Base-by-base conservation (phyloP, 345 rosid species). In the Salix arbutifolia region DNA sequence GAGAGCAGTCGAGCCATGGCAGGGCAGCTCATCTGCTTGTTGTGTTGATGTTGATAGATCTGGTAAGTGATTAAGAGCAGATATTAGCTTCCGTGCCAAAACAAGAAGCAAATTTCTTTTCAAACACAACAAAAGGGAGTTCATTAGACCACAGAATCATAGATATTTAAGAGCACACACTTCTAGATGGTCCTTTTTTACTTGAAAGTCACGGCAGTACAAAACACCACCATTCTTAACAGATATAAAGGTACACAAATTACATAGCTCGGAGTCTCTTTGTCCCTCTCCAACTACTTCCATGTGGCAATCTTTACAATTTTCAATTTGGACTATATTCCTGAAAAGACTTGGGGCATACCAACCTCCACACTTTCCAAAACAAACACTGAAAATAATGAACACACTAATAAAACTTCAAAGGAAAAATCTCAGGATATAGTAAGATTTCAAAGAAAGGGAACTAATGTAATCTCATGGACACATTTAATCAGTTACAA, bases 1-100 rank as follows among this genome's bases (percentile, higher is more conserved):
- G 98, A 96, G 68, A 96, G 97, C 65, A 96, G 88, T 83, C 94
- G 98, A 31, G 86, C 97, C 98, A 96, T 94, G 37, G 95, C 98
- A 65, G 97, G 97, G 65, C 95, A 94, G 86, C 97, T 92, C 97
- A 96, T 92, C 82, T 94, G 98, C 84, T 96, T 96, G 86, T 90
- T 94, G 85, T 94, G 97, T 80, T 96, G 98, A 82, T 96, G 99
- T 82, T 96, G 99, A 79, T 96, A 96, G 60, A 91, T 89, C 98
- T 96, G 88, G 74, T 12, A 65, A 56, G 33, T 14, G 71, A 78
- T 38, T 21, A 9, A 1, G 23, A 68, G 13, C n/a, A 70, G 61
- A 12, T 50, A 40, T 58, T 10, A 13, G 73, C 30, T 40, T 62
- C 48, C 65, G 16, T 23, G 28, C 40, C 67, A 42, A 11, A 56